Base-by-base conservation (phyloP, 2,329 filamentous ascomycete genomes). In the Beauveria brongniartii region DNA sequence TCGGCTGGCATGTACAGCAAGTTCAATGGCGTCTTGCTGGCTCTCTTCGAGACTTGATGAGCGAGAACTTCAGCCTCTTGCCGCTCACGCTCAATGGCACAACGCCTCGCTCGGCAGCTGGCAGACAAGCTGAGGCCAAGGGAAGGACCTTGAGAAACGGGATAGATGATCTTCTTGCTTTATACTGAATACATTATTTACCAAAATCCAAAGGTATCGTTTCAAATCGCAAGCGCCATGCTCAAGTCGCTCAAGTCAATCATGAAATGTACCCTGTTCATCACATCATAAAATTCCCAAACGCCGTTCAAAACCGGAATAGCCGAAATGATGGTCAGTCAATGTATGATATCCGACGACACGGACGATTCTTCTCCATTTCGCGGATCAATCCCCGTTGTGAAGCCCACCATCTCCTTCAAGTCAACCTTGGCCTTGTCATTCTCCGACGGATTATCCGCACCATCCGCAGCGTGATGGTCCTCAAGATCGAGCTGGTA, bases 401-500 rank as follows among this genome's bases (percentile, higher is more conserved):
- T 48, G 50, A 73, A 69, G 22, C 72, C 73, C 37, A 69, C 65
- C 18, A 69, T 64, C 54, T 74, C 73, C 62, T 77, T 76, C 59
- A 76, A 64, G 64, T 77, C 75, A 12, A 74, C 68, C 63, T 65
- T 72, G 5, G 70, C 67, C 65, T 77, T 76, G 62, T 76, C 74
- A 61, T 73, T 73, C 22, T 75, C 72, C 41, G 69, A 72, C 34
- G 67, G 67, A 47, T 62, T 63, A 20, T 74, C 70, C 51, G 65
- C 69, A 53, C 68, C 69, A n/a, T 67, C 67, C 5, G 61, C 65
- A 51, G 72, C 70, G 10, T 72, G 61, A 43, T 62, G 69, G 26
- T 72, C 70, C 22, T 67, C 68, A 26, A 73, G 68, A 50, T 77
- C 74, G 30, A 77, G 71, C 51, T 72, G 72, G 53, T 79, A 79